Conservation (phyloP, 768 basidiomycete genomes). For the Mycena floridula region DNA sequence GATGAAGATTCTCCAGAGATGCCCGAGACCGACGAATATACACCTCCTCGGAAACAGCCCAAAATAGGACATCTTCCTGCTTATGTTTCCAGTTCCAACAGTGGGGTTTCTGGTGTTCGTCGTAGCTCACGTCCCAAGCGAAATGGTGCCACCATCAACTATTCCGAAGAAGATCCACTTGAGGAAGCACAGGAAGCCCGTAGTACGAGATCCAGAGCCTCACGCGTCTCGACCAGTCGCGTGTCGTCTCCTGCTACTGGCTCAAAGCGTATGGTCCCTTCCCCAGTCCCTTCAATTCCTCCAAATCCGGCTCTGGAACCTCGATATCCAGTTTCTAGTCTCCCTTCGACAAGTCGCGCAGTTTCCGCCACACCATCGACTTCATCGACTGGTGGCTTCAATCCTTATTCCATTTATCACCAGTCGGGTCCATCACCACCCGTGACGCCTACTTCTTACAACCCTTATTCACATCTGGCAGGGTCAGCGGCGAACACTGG, state of each 20-base stretch:
- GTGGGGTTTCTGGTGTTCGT: too few species aligned
- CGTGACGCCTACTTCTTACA: slow-evolving; percentile 26
- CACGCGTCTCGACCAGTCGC: slow-evolving; percentile 14
- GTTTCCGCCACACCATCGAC: slow-evolving; percentile 1
- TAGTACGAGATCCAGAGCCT: too few species aligned
- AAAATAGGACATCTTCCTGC: not conserved
- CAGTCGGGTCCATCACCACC: not conserved
- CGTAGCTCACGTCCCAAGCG: not conserved
- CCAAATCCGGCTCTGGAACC: too few species aligned
- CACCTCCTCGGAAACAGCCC: not conserved
- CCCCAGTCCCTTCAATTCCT: too few species aligned
- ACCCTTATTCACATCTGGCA: slow-evolving; percentile 39
- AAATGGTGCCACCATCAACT: too few species aligned
- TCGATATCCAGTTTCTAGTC: too few species aligned
- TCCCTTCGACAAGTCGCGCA: too few species aligned
- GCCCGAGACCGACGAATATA: not conserved
- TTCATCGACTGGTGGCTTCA: slow-evolving; percentile 5
- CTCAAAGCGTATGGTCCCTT: too few species aligned
- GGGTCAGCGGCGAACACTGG: not conserved
- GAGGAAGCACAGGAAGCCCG: too few species aligned
- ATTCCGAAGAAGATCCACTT: too few species aligned
- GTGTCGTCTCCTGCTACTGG: slow-evolving; percentile 6
- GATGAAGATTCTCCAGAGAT: not conserved
- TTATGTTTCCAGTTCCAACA: too few species aligned
- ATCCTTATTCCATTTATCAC: slow-evolving; percentile 13